Conservation (phyloP, 352 stramenopile genomes). For the Phytophthora ramorum region DNA sequence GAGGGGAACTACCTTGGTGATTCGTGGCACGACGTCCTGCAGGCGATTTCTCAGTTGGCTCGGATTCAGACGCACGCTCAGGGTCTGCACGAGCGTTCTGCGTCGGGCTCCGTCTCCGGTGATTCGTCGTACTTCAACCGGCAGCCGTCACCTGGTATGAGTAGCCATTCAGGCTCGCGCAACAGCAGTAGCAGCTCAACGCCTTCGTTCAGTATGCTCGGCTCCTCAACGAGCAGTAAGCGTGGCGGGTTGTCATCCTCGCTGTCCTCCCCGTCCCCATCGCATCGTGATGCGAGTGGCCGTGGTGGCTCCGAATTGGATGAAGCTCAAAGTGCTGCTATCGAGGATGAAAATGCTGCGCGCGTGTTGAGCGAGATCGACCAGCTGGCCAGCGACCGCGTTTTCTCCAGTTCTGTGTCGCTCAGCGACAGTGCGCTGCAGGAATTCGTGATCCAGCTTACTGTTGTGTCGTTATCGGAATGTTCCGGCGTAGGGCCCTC, state of each 20-base stretch:
- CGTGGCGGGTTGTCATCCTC: conserved; percentile 34
- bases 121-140: conserved; percentile 88
- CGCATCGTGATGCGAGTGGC: conserved; percentile 52
- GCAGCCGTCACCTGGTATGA: conserved; percentile 39
- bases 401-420: conserved; percentile 91
- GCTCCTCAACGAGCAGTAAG: conserved; percentile 31
- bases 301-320: conserved; percentile 44
- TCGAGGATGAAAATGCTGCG: conserved; percentile 87
- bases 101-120: conserved; percentile 20
- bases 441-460: conserved; percentile 93
- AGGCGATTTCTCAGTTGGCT: conserved; percentile 98
- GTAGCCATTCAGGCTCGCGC: conserved; percentile 31
- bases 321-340: conserved; percentile 72
- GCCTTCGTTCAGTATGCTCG: conserved; percentile 39
- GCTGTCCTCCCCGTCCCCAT: conserved; percentile 55
- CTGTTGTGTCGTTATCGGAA: conserved; percentile 92
- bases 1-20: conserved; percentile 98
- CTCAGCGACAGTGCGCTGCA: conserved; percentile 81
- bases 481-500: conserved; percentile 61
- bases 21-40: conserved; percentile 96
- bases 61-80: conserved; percentile 96
- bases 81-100: conserved; percentile 67
- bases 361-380: conserved; percentile 89
- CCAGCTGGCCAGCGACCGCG: conserved; percentile 86
- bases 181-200: conserved; percentile 39